Evolutionary conservation across 1,139 yeast genomes (phyloP).

Genomic region (Magnusiomyces magnusii): DNA sequence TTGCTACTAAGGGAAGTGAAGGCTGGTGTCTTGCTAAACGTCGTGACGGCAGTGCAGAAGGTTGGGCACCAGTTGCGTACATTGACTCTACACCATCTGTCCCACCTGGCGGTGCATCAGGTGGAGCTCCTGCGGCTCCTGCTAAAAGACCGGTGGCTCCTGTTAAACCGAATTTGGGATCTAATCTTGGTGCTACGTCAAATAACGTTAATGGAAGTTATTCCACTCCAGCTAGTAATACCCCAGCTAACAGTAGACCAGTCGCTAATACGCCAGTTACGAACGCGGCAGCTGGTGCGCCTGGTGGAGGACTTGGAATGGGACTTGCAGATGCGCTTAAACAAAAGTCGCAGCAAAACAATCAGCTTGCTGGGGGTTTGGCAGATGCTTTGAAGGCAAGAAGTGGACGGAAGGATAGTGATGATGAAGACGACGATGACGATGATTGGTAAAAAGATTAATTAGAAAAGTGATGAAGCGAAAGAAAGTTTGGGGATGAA

Average conservation of each 20-base stretch:
- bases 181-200: constrained; percentile 20
- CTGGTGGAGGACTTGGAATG: constrained; percentile 11
- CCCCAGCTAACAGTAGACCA: too few species aligned
- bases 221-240: constrained; percentile 21
- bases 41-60: constrained; percentile 69
- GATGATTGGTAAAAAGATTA: constrained; percentile 26
- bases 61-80: constrained; percentile 97
- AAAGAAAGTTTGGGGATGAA: too few species aligned
- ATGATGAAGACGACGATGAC: constrained; percentile 64
- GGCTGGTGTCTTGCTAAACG: constrained; percentile 93
- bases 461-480: not conserved
- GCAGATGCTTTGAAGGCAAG: constrained; percentile 86
- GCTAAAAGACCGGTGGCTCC: too few species aligned
- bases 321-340: constrained; percentile 70
- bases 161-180: not conserved
- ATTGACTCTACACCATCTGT: constrained; percentile 37
- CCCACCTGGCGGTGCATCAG: not conserved
- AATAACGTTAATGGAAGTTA: constrained; percentile 39
- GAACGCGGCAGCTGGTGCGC: too few species aligned
- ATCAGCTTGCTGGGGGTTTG: constrained; percentile 71
- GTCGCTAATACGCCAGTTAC: too few species aligned
- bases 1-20: constrained; percentile 58
- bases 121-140: constrained; percentile 31
- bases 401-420: constrained; percentile 76
- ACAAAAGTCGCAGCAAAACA: constrained; percentile 55